Percentiles rank a stretch among this genome's conserved stretches.
Conservation (phyloP, 176 grass and related monocot genomes). For the Aegilops speltoides region DNA sequence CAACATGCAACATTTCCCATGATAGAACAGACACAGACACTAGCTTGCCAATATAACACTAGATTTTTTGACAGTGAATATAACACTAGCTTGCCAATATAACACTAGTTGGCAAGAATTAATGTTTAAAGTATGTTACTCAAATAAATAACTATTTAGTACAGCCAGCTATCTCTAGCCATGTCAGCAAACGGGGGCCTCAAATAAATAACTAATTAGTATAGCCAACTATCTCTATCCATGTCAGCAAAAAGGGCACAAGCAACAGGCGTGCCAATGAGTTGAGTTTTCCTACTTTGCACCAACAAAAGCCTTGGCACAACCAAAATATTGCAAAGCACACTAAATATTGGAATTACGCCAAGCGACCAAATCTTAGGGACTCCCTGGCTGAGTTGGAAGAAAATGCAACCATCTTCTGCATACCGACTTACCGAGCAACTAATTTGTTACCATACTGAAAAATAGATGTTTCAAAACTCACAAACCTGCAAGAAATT, state of each 20-base stretch:
- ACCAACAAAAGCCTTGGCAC: not conserved
- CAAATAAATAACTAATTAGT: not conserved
- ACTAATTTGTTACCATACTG: not conserved
- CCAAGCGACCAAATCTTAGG: not conserved
- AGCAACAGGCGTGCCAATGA: not conserved
- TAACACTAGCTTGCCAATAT: no score
- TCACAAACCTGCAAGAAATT: conserved; percentile 68
- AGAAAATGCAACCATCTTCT: not conserved
- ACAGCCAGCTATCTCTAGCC: not conserved
- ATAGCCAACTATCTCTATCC: not conserved
- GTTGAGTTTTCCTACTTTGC: not conserved
- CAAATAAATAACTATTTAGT: not conserved
- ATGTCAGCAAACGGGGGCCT: not conserved
- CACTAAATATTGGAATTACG: not conserved
- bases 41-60: no score
- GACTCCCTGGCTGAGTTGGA: not conserved
- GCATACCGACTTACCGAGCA: not conserved
- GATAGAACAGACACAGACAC: not conserved
- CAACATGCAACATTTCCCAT: not conserved
- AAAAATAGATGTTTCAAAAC: not conserved
- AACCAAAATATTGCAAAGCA: not conserved
- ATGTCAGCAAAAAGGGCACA: not conserved
- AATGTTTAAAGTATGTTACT: not conserved
- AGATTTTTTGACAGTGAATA: no score
- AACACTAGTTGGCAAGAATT: not conserved